phyloP scores from a whole-genome alignment of 139 green algal species.

The Volvox reticuliferus region DNA sequence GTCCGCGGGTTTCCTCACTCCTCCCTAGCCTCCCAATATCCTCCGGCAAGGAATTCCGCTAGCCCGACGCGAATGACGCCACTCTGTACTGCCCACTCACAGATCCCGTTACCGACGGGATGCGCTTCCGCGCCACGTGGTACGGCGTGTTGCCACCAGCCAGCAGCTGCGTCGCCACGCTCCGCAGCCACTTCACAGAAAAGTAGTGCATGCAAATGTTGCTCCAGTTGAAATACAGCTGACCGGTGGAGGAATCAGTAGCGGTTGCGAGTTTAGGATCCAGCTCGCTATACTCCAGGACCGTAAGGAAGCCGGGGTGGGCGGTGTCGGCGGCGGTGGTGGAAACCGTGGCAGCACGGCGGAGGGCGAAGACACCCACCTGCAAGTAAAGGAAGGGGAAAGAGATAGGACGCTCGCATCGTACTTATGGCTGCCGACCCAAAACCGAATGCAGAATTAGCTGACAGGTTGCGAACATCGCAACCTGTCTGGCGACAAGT shows the following conservation, averaged over 20 bases:
- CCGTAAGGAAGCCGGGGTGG: slow-evolving; percentile 58
- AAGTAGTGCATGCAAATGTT: slow-evolving; percentile 99
- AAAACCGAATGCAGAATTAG: too few species aligned
- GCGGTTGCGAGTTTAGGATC: slow-evolving; percentile 72
- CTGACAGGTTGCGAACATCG: too few species aligned
- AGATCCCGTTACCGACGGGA: slow-evolving; percentile 63
- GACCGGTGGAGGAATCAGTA: slow-evolving; percentile 66
- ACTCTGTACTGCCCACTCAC: neutral
- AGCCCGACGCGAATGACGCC: too few species aligned
- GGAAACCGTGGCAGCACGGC: neutral
- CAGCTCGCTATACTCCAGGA: slow-evolving; percentile 95
- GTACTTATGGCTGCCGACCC: too few species aligned
- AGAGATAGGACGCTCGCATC: too few species aligned
- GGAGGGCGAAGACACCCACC: slow-evolving; percentile 69
- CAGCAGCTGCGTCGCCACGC: slow-evolving; percentile 49
- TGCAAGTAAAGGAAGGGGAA: neutral
- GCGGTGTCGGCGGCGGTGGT: neutral
- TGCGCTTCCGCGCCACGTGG: slow-evolving; percentile 93
- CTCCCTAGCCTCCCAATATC: too few species aligned
- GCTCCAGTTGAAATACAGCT: slow-evolving; percentile 87
- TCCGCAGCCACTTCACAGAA: slow-evolving; percentile 77
- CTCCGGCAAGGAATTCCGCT: too few species aligned
- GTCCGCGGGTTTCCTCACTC: too few species aligned
- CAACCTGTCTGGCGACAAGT: too few species aligned
- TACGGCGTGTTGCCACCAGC: slow-evolving; percentile 62